Conservation (phyloP, 768 basidiomycete species). For the Xanthoconium stramineum region DNA sequence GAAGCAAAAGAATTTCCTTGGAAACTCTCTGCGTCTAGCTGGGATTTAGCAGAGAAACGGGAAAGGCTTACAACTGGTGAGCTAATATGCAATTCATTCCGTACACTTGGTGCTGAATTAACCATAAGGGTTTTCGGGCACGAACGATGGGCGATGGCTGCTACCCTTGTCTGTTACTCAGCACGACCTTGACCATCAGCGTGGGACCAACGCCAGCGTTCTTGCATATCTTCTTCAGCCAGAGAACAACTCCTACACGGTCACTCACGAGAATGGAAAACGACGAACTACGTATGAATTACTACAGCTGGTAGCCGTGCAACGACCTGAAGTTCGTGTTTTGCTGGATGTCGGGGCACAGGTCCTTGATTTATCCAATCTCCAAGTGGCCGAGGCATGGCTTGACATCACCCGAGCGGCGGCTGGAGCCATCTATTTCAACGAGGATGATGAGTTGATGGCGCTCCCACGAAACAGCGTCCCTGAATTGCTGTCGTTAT, state of each 20-base stretch:
- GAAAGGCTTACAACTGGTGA: conserved; percentile 4
- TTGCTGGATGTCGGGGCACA: conserved; percentile 55
- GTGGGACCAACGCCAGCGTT: too few relatives aligned
- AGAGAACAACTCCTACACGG: too few relatives aligned
- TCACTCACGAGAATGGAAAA: too few relatives aligned
- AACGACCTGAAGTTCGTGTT: conserved; percentile 38
- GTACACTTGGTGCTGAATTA: neutral
- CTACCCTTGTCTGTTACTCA: too few relatives aligned
- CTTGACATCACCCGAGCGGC: conserved; percentile 19
- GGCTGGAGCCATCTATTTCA: conserved; percentile 10
- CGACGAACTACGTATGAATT: neutral
- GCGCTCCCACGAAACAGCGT: too few relatives aligned
- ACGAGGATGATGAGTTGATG: too few relatives aligned
- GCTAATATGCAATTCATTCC: neutral
- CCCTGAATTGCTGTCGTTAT: too few relatives aligned
- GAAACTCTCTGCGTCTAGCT: conserved; percentile 29
- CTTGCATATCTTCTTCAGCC: too few relatives aligned
- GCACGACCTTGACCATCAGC: too few relatives aligned
- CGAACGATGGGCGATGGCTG: conserved; percentile 28
- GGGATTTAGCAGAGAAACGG: conserved; percentile 1
- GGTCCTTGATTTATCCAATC: conserved; percentile 46
- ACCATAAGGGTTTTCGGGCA: conserved; percentile 37
- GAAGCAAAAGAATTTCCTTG: conserved; percentile 20
- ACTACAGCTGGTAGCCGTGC: conserved; percentile 28
- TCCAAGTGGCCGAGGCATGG: conserved; percentile 29